phyloP scores from a whole-genome alignment of 176 grass and related monocot genomes.

The Musa troglodytarum region DNA sequence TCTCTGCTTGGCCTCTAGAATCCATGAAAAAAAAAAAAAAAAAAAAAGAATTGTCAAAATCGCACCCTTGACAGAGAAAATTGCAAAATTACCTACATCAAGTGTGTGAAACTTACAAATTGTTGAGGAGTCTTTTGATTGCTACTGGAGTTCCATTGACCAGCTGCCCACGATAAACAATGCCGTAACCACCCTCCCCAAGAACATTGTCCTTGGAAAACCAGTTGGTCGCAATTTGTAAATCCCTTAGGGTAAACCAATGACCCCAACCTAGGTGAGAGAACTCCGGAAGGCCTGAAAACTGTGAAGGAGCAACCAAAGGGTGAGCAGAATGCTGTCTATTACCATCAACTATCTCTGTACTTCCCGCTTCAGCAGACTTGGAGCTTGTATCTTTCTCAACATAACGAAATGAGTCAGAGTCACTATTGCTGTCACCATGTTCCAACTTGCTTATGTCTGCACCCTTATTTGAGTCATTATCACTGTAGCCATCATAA shows the following conservation, averaged over 20 bases:
- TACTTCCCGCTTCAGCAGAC: neutral
- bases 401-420: constrained; percentile 9
- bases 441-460: neutral
- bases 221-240: constrained; percentile 16
- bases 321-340: neutral
- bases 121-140: constrained; percentile 19
- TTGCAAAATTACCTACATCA: neutral
- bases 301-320: neutral
- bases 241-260: constrained; percentile 19
- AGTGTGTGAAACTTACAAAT: constrained; percentile 11
- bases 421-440: neutral
- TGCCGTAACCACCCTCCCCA: constrained; percentile 19
- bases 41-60: neutral
- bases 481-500: constrained; percentile 12
- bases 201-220: constrained; percentile 23
- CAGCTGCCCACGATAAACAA: constrained; percentile 8
- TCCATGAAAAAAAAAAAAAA: constrained; percentile 6
- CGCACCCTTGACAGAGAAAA: neutral
- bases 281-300: constrained; percentile 17
- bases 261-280: constrained; percentile 23
- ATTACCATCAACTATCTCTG: neutral
- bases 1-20: constrained; percentile 19
- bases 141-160: constrained; percentile 20
- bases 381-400: constrained; percentile 12
- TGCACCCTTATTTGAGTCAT: constrained; percentile 13